Evolutionary conservation across 2,329 filamentous ascomycete species (phyloP).

Genomic region (Cadophora sp.): DNA sequence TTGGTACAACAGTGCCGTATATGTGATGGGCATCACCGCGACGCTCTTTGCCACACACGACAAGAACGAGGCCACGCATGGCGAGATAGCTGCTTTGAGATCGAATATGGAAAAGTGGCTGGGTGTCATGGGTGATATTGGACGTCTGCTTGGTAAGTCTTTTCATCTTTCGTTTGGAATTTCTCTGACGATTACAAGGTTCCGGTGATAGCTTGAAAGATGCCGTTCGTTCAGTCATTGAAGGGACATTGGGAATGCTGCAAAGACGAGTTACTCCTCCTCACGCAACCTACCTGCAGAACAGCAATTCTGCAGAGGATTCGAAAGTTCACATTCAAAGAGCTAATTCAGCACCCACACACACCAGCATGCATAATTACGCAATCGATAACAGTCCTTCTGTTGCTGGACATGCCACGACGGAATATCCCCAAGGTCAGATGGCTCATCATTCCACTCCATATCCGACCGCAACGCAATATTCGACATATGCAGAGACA

Average conservation of each 20-base stretch:
- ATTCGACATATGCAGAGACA: conserved; percentile 40
- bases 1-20: conserved; percentile 77
- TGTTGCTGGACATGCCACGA: conserved; percentile 23
- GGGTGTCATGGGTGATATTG: conserved; percentile 70
- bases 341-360: conserved; percentile 13
- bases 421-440: conserved; percentile 32
- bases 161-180: neutral
- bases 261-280: conserved; percentile 48
- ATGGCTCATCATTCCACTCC: conserved; percentile 40
- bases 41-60: conserved; percentile 74
- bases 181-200: conserved; percentile 43
- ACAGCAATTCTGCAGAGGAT: conserved; percentile 14
- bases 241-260: conserved; percentile 55
- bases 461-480: conserved; percentile 44
- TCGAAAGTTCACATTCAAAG: conserved; percentile 22
- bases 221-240: conserved; percentile 56
- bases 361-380: conserved; percentile 25
- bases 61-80: conserved; percentile 63
- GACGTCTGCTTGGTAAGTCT: conserved; percentile 68
- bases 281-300: conserved; percentile 44
- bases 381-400: conserved; percentile 25
- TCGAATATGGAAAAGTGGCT: conserved; percentile 75
- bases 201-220: conserved; percentile 55
- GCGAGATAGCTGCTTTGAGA: conserved; percentile 65
- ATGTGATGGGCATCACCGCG: conserved; percentile 76